Conservation (phyloP, 2,329 filamentous ascomycete genomes). For the Xylaria sp. region DNA sequence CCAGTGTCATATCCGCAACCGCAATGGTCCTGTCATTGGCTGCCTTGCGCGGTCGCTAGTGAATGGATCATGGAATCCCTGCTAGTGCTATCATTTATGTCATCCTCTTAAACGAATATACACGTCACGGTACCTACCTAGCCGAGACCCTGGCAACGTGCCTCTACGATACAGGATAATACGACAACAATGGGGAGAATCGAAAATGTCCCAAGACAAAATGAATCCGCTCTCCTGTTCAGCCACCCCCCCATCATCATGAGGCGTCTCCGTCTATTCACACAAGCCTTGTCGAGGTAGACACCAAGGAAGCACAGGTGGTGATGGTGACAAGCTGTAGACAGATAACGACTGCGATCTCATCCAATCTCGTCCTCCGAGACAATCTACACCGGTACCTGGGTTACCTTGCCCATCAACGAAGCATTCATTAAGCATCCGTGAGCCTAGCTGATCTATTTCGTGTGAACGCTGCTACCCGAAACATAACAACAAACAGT, state of each 20-base stretch:
- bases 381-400: neutral
- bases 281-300: neutral
- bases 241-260: neutral
- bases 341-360: slow-evolving; percentile 5
- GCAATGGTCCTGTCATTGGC: slow-evolving; percentile 13
- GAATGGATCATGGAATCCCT: neutral
- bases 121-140: slow-evolving; percentile 4
- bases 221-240: neutral
- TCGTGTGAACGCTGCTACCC: neutral
- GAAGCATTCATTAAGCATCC: too few relatives aligned
- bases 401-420: neutral
- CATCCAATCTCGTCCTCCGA: slow-evolving; percentile 1
- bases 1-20: too few relatives aligned
- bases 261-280: neutral
- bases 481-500: neutral
- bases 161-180: slow-evolving; percentile 1
- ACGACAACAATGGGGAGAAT: slow-evolving; percentile 3
- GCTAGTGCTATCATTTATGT: neutral
- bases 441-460: neutral
- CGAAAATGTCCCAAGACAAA: neutral
- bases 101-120: slow-evolving; percentile 7
- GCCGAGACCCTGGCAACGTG: neutral
- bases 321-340: slow-evolving; percentile 1
- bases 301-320: neutral
- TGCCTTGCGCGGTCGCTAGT: slow-evolving; percentile 6